Conservation (phyloP, 495 filamentous ascomycete species). For the Achaetomiella virescens region DNA sequence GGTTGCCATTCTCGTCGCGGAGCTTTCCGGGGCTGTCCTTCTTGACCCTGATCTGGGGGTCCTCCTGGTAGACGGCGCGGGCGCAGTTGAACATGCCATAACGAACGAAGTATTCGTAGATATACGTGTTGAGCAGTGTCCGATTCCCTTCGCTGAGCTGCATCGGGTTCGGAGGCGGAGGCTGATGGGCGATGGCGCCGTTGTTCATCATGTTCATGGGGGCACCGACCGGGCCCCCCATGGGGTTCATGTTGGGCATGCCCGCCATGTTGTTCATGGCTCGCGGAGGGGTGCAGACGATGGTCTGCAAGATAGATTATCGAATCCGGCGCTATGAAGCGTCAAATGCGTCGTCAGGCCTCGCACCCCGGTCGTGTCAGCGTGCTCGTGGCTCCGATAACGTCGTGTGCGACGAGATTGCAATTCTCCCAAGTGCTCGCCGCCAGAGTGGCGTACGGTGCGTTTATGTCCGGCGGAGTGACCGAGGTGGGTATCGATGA, state of each 20-base stretch:
- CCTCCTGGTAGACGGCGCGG: conserved; percentile 60
- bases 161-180: conserved; percentile 19
- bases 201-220: conserved; percentile 70
- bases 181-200: conserved; percentile 41
- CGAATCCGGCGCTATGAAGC: not conserved
- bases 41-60: conserved; percentile 48
- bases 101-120: conserved; percentile 92
- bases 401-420: not conserved
- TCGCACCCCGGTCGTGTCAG: not conserved
- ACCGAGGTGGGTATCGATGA: not conserved
- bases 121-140: conserved; percentile 77
- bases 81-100: conserved; percentile 76
- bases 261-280: conserved; percentile 61
- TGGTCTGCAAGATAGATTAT: conserved; percentile 18
- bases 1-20: conserved; percentile 56
- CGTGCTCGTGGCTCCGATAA: not conserved
- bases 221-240: conserved; percentile 55
- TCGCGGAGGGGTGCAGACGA: conserved; percentile 23
- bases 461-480: not conserved
- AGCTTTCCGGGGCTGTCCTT: conserved; percentile 54
- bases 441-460: conserved; percentile 1
- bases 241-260: conserved; percentile 49
- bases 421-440: not conserved
- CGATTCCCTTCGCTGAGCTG: conserved; percentile 35
- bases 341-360: not conserved